A percentile compares a stretch with the other conserved stretches of the same genome.
Evolutionary conservation across 352 stramenopile species (phyloP).

Genomic region (Pythium chondricola): DNA sequence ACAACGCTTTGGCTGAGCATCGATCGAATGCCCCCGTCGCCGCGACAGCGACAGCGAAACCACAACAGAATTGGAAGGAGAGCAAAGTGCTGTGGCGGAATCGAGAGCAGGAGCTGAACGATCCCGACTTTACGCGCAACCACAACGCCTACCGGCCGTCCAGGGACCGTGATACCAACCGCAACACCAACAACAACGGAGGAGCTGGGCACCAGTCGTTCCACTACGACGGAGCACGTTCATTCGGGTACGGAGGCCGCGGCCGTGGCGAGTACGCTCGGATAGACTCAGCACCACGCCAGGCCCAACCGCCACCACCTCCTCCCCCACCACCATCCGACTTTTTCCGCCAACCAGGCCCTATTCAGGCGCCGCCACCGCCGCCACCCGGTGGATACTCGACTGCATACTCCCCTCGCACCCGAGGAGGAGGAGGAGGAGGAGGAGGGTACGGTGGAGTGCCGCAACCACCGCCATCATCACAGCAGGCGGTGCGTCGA

Average conservation of each 20-base stretch:
- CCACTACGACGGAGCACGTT: constrained; percentile 14
- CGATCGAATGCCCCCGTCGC: background rate
- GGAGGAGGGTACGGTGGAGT: constrained; percentile 9
- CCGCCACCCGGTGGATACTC: constrained; percentile 7
- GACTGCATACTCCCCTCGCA: constrained; percentile 13
- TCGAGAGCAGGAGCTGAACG: constrained; percentile 90
- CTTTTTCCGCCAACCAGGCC: constrained; percentile 10
- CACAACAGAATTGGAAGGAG: constrained; percentile 73
- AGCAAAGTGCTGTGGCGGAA: constrained; percentile 93
- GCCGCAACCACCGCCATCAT: constrained; percentile 4
- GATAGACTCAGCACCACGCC: constrained; percentile 15
- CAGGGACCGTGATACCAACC: constrained; percentile 9
- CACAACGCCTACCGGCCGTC: constrained; percentile 56
- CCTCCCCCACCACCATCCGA: constrained; percentile 11
- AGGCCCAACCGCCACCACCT: constrained; percentile 1
- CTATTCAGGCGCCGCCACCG: constrained; percentile 2
- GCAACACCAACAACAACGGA: background rate
- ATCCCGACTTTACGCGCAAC: constrained; percentile 89
- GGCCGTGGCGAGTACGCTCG: constrained; percentile 17
- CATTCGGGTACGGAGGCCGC: constrained; percentile 11
- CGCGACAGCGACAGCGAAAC: constrained; percentile 1
- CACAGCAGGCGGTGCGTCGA: constrained; percentile 20
- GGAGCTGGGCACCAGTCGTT: constrained; percentile 3
- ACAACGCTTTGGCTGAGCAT: no score
- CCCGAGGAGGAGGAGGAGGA: constrained; percentile 13